A percentile compares a stretch with the other conserved stretches of the same genome.
Evolutionary conservation across 176 grass and related monocot species (phyloP).

Genomic region (Thinopyrum elongatum): DNA sequence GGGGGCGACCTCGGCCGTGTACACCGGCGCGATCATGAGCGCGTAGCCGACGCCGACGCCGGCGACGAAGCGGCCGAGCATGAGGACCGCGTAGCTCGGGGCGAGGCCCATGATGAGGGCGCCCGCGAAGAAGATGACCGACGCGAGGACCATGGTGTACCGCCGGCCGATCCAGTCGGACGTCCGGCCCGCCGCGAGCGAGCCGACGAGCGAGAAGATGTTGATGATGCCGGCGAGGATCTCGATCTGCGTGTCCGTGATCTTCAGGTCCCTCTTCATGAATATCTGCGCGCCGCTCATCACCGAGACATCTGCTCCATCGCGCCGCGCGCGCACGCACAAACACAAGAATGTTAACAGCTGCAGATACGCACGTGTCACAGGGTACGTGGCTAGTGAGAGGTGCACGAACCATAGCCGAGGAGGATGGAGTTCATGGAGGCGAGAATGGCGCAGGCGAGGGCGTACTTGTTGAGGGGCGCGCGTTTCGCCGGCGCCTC

Average conservation of each 20-base stretch:
- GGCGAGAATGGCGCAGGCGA: conserved; percentile 63
- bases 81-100: conserved; percentile 54
- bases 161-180: conserved; percentile 88
- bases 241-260: conserved; percentile 66
- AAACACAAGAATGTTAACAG: not conserved
- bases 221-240: conserved; percentile 85
- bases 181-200: conserved; percentile 70
- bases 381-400: not conserved
- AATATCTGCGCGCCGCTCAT: conserved; percentile 76
- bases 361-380: not conserved
- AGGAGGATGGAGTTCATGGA: conserved; percentile 84
- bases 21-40: conserved; percentile 80
- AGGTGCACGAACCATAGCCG: conserved; percentile 57
- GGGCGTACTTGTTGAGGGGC: conserved; percentile 61
- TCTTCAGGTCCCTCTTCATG: conserved; percentile 71
- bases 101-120: conserved; percentile 72
- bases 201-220: conserved; percentile 76
- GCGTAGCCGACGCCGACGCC: conserved; percentile 91
- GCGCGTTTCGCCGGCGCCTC: conserved; percentile 43
- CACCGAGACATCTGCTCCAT: conserved; percentile 48
- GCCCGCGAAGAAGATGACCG: conserved; percentile 74
- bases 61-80: conserved; percentile 74
- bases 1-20: conserved; percentile 77
- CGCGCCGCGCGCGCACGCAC: not conserved
- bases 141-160: conserved; percentile 87